These are phyloP conservation scores for Trichoderma virens DNA, from an alignment of 495 filamentous ascomycete genomes.

Conservation along the genomic window DNA sequence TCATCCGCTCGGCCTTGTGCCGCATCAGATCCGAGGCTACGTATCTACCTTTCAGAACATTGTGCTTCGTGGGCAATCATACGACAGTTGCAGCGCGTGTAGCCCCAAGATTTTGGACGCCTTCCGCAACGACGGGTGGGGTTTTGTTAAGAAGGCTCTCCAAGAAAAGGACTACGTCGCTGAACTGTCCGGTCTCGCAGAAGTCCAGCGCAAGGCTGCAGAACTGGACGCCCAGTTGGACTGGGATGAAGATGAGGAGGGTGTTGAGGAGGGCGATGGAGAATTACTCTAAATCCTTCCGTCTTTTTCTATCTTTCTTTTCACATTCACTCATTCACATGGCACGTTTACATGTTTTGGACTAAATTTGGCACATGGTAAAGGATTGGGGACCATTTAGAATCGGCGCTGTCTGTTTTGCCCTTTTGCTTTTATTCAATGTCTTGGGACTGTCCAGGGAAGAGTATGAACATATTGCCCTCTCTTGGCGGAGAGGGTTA, in stretches of 20 bases:
- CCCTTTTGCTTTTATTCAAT: not conserved
- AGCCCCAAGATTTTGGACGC: conserved; percentile 64
- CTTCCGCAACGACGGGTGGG: conserved; percentile 72
- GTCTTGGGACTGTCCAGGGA: not conserved
- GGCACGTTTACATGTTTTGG: not conserved
- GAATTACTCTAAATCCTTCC: conserved; percentile 30
- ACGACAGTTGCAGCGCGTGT: conserved; percentile 89
- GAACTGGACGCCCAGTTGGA: conserved; percentile 33
- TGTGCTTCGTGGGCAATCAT: conserved; percentile 69
- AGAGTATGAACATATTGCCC: too few species aligned
- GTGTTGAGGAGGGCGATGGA: conserved; percentile 34
- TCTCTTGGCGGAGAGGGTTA: too few species aligned
- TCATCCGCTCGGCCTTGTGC: conserved; percentile 79
- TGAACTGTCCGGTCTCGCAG: conserved; percentile 81
- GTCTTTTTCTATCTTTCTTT: conserved; percentile 8
- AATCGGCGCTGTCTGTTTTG: not conserved
- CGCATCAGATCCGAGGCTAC: conserved; percentile 90
- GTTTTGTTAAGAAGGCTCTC: conserved; percentile 79
- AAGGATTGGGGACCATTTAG: not conserved
- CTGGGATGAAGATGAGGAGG: conserved; percentile 41
- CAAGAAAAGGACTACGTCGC: conserved; percentile 82
- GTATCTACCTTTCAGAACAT: conserved; percentile 81
- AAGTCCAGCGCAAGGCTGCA: conserved; percentile 81
- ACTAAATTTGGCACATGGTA: not conserved
- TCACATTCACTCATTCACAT: not conserved